Evolutionary conservation across 179 eudicot genomes (phyloP).

Genomic region (Beta lomatogona): DNA sequence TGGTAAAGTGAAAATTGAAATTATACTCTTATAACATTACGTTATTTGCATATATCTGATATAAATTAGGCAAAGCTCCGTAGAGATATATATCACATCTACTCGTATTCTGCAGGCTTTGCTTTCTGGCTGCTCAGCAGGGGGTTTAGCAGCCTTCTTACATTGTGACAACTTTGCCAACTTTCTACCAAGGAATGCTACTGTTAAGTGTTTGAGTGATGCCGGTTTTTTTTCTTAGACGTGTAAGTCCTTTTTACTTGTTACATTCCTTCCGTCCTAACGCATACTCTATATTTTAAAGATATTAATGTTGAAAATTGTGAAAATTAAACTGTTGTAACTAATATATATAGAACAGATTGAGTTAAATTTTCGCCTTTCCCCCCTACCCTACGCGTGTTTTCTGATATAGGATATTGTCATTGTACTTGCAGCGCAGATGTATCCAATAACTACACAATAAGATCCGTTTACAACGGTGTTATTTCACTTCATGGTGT

Average conservation of each 20-base stretch:
- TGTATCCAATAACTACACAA: slow-evolving; percentile 48
- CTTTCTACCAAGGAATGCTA: slow-evolving; percentile 68
- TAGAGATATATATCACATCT: neutral
- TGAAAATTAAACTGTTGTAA: too few species aligned
- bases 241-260: slow-evolving; percentile 40
- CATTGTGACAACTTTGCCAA: slow-evolving; percentile 79
- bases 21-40: too few species aligned
- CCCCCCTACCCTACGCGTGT: too few species aligned
- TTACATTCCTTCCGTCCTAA: neutral
- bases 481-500: slow-evolving; percentile 79
- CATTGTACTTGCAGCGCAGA: slow-evolving; percentile 58
- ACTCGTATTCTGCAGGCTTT: slow-evolving; percentile 55
- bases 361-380: too few species aligned
- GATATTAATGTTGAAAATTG: too few species aligned
- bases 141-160: slow-evolving; percentile 79
- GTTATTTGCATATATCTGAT: too few species aligned
- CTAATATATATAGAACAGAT: too few species aligned
- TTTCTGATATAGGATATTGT: too few species aligned
- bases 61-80: too few species aligned
- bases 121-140: slow-evolving; percentile 95
- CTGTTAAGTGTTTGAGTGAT: slow-evolving; percentile 85
- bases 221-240: slow-evolving; percentile 90
- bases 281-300: too few species aligned
- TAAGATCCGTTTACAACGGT: slow-evolving; percentile 52
- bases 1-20: too few species aligned